phyloP scores from a whole-genome alignment of 208 protist species.

The Trypanosoma vivax region DNA sequence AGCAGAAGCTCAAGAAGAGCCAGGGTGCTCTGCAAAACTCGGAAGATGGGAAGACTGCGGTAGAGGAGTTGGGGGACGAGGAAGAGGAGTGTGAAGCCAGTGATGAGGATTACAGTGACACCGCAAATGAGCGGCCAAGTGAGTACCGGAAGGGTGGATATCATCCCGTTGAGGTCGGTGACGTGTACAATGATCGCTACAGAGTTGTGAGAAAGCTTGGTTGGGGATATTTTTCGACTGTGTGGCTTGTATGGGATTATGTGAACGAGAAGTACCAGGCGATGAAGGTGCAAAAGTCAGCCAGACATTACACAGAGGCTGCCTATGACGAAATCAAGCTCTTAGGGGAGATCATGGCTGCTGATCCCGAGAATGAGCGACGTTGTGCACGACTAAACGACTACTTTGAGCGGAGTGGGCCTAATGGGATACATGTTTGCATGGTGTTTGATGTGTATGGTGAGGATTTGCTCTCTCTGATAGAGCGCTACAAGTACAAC shows the following conservation, averaged over 20 bases:
- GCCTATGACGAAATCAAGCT: constrained; percentile 81
- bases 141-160: constrained; percentile 95
- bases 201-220: constrained; percentile 93
- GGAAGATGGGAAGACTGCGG: too few relatives aligned
- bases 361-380: constrained; percentile 59
- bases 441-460: constrained; percentile 98
- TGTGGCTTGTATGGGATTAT: constrained; percentile 96
- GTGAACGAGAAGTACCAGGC: constrained; percentile 90
- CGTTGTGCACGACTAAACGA: constrained; percentile 82
- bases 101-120: constrained; percentile 84
- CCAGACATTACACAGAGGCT: constrained; percentile 73
- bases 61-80: constrained; percentile 38
- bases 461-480: constrained; percentile 93
- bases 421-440: constrained; percentile 90
- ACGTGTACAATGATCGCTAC: constrained; percentile 94
- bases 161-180: constrained; percentile 91
- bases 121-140: constrained; percentile 65
- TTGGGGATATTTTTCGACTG: constrained; percentile 99
- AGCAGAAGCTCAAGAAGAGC: constrained; percentile 15
- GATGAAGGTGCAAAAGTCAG: constrained; percentile 79
- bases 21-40: not conserved
- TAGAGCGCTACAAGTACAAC: constrained; percentile 93
- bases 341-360: constrained; percentile 74
- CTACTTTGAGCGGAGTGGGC: constrained; percentile 83
- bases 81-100: constrained; percentile 34